Conservation (phyloP, 2,329 filamentous ascomycete genomes). For the Bipolaris cookei region DNA sequence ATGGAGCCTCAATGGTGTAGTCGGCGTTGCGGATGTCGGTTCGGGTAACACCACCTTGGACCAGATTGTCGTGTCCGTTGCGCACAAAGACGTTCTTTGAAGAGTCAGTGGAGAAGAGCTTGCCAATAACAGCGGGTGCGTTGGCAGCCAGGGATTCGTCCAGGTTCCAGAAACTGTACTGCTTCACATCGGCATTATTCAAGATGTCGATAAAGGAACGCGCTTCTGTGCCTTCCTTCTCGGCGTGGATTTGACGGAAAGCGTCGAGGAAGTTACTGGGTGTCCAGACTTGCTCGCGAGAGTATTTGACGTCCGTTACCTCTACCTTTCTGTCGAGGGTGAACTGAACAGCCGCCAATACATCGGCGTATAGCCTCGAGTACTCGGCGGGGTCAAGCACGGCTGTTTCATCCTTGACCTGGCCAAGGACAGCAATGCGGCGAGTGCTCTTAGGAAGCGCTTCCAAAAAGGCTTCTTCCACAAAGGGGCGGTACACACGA, state of each 20-base stretch:
- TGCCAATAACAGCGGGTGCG: slow-evolving; percentile 67
- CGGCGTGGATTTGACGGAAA: slow-evolving; percentile 54
- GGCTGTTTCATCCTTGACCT: slow-evolving; percentile 76
- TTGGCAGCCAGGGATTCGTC: slow-evolving; percentile 73
- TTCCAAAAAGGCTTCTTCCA: slow-evolving; percentile 90
- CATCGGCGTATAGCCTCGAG: slow-evolving; percentile 91
- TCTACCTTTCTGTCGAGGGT: slow-evolving; percentile 62
- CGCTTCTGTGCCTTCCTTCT: slow-evolving; percentile 49
- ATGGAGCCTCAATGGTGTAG: slow-evolving; percentile 84
- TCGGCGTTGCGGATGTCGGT: slow-evolving; percentile 85
- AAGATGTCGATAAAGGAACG: slow-evolving; percentile 60
- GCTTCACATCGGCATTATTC: slow-evolving; percentile 66
- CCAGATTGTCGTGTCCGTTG: slow-evolving; percentile 66
- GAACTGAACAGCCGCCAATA: slow-evolving; percentile 84
- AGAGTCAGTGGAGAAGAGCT: slow-evolving; percentile 66
- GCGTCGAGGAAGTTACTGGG: slow-evolving; percentile 59
- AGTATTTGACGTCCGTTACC: slow-evolving; percentile 88
- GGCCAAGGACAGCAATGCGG: slow-evolving; percentile 84
- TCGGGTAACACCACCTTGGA: slow-evolving; percentile 77
- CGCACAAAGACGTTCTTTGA: slow-evolving; percentile 66
- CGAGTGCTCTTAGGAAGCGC: slow-evolving; percentile 76
- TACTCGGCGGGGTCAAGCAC: slow-evolving; percentile 77
- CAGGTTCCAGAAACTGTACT: slow-evolving; percentile 94
- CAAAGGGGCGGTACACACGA: slow-evolving; percentile 91
- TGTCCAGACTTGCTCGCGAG: slow-evolving; percentile 71